Evolutionary conservation across 2,329 filamentous ascomycete species (phyloP), one percentile per base, ranked within the genome.

Genomic region (Trichoderma endophyticum): DNA sequence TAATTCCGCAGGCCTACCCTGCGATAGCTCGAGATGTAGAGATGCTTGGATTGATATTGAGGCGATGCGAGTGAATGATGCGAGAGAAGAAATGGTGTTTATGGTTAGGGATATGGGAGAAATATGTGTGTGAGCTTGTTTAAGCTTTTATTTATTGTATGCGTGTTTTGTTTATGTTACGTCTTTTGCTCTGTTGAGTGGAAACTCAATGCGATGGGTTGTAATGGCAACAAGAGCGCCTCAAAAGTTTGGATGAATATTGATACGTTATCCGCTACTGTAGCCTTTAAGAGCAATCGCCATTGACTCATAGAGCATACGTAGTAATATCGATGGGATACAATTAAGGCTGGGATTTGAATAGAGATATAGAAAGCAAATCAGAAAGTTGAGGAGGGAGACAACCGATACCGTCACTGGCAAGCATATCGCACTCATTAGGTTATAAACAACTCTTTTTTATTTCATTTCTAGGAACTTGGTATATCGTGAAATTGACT

Each of bases 401-500:
- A 34, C n/a, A n/a, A 21, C 3, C 3, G 54, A 3, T 1, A n/a
- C n/a, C 5, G 14, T 26, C 28, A 24, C 14, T 14, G 5, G 5
- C 18, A 34, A 48, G 15, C 26, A 34, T 43, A 34, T 12, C 43
- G 54, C 36, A 32, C 14, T 3, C n/a, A n/a, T 34, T 11, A 39
- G 24, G 24, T 36, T 61, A 69, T 61, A 69, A 61, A 28, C 66
- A 61, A 26, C 66, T 70, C 43, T 62, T 70, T 62, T 70, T 70
- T n/a, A 61, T 62, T 70, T 70, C 67, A 28, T 8, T 70, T 77
- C 74, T 79, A 51, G 77, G 77, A 26, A 82, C 76, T 61, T 82
- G 81, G 71, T 81, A 80, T 26, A 82, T 73, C 1, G 77, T 80
- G 62, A 82, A 82, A 51, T 78, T 79, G 64, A 82, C 77, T 1